Percentiles rank a stretch among this genome's conserved stretches.
phyloP scores from a whole-genome alignment of 345 rosid species.

The Orychophragmus violaceus region DNA sequence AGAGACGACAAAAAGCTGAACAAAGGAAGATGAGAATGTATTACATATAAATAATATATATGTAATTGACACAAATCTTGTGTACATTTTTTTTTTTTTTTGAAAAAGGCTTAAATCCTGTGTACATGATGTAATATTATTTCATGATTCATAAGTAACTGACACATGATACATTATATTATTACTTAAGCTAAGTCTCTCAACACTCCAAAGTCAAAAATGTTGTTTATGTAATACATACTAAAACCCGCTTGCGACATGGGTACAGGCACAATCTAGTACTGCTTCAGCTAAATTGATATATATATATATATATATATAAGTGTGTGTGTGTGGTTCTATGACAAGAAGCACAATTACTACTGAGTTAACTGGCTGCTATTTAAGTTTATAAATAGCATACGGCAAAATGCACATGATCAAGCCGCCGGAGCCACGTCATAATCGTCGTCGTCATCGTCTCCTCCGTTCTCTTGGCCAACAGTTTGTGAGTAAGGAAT shows the following conservation, averaged over 20 bases:
- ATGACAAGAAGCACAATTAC: constrained; percentile 1
- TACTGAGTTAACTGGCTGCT: neutral
- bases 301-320: neutral
- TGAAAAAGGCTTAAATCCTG: too few species aligned
- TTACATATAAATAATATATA: neutral
- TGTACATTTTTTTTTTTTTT: too few species aligned
- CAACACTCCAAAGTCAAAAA: constrained; percentile 27
- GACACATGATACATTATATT: constrained; percentile 3
- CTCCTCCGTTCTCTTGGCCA: constrained; percentile 29
- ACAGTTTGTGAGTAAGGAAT: constrained; percentile 8
- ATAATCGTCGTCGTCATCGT: constrained; percentile 32
- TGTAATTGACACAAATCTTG: neutral
- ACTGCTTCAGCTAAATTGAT: constrained; percentile 8
- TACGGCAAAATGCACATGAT: constrained; percentile 15
- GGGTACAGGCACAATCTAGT: neutral
- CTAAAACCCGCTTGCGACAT: constrained; percentile 8
- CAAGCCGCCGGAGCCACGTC: constrained; percentile 37
- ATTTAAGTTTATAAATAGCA: constrained; percentile 8
- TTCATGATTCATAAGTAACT: constrained; percentile 1
- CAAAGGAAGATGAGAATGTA: neutral
- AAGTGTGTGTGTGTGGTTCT: neutral
- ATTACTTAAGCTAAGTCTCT: constrained; percentile 22
- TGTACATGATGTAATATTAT: neutral
- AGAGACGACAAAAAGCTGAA: constrained; percentile 1
- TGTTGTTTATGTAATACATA: constrained; percentile 3